phyloP scores from a whole-genome alignment of 2,329 filamentous ascomycete genomes.

The Simplicillium sp. region DNA sequence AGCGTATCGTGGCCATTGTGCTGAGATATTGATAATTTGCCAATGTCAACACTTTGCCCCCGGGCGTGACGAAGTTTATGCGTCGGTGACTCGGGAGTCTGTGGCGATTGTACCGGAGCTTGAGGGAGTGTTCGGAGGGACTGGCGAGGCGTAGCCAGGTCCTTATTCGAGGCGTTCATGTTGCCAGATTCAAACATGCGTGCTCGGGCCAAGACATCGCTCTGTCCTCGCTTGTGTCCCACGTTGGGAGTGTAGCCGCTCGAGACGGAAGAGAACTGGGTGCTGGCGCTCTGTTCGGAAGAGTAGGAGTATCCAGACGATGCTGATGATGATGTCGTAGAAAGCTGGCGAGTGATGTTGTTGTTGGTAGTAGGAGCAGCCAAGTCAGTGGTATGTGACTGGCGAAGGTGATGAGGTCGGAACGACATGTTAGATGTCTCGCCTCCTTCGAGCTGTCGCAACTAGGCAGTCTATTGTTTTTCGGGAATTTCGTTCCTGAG shows the following conservation, averaged over 20 bases:
- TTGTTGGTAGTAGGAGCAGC: slow-evolving; percentile 24
- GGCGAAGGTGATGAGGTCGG: slow-evolving; percentile 47
- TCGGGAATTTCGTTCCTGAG: background rate
- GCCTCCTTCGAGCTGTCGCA: slow-evolving; percentile 10
- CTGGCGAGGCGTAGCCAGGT: slow-evolving; percentile 59
- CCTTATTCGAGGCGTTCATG: slow-evolving; percentile 31
- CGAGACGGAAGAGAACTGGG: slow-evolving; percentile 64
- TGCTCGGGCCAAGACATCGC: slow-evolving; percentile 54
- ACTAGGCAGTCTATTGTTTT: background rate
- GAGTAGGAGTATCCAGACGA: slow-evolving; percentile 57
- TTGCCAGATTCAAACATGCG: slow-evolving; percentile 34
- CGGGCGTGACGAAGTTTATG: slow-evolving; percentile 24
- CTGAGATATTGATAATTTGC: slow-evolving; percentile 41
- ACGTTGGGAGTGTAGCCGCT: slow-evolving; percentile 38
- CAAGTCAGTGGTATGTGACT: slow-evolving; percentile 41
- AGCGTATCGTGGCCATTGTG: slow-evolving; percentile 30
- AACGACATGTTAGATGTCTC: slow-evolving; percentile 30
- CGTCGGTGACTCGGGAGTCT: slow-evolving; percentile 23
- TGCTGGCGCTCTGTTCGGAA: slow-evolving; percentile 46
- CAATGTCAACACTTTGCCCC: slow-evolving; percentile 56
- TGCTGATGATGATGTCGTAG: slow-evolving; percentile 60
- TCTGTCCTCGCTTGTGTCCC: slow-evolving; percentile 65
- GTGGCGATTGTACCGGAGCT: slow-evolving; percentile 39
- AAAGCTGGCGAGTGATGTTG: slow-evolving; percentile 50
- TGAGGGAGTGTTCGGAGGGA: slow-evolving; percentile 69